These are phyloP conservation scores for Fusarium haematococcum DNA, from an alignment of 2,329 filamentous ascomycete genomes.

Conservation along the genomic window DNA sequence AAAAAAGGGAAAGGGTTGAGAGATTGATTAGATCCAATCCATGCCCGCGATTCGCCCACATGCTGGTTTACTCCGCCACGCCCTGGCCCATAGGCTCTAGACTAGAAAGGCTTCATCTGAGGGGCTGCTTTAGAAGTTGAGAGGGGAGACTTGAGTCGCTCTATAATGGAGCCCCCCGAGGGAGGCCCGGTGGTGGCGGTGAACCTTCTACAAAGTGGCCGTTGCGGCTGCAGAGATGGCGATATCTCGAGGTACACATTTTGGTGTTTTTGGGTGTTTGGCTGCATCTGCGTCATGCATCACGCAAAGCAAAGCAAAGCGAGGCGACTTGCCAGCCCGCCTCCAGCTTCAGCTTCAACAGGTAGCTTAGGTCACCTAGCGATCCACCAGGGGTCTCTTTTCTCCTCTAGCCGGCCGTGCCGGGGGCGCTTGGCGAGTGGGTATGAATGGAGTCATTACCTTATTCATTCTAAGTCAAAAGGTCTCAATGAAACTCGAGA, in stretches of 20 bases:
- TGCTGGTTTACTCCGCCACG: constrained; percentile 14
- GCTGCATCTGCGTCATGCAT: constrained; percentile 5
- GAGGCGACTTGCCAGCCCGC: background rate
- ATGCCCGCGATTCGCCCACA: constrained; percentile 27
- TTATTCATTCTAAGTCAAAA: background rate
- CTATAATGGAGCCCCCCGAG: background rate
- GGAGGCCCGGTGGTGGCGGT: background rate
- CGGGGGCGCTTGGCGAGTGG: background rate
- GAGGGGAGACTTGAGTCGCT: background rate
- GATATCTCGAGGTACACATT: background rate
- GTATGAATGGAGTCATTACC: background rate
- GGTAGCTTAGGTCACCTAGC: background rate
- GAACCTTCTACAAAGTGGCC: background rate
- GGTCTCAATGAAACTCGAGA: background rate
- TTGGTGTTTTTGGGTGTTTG: background rate
- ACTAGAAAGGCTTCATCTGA: background rate
- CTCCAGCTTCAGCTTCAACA: background rate
- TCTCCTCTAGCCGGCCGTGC: background rate
- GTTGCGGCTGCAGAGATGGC: background rate
- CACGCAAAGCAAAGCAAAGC: background rate
- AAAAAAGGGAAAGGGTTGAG: constrained; percentile 5
- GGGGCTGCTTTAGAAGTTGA: constrained; percentile 3
- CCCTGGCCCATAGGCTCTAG: constrained; percentile 11
- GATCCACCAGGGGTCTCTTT: background rate
- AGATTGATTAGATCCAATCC: constrained; percentile 42